Conservation (phyloP, 2,329 filamentous ascomycete genomes). For the Colletotrichum incanum region DNA sequence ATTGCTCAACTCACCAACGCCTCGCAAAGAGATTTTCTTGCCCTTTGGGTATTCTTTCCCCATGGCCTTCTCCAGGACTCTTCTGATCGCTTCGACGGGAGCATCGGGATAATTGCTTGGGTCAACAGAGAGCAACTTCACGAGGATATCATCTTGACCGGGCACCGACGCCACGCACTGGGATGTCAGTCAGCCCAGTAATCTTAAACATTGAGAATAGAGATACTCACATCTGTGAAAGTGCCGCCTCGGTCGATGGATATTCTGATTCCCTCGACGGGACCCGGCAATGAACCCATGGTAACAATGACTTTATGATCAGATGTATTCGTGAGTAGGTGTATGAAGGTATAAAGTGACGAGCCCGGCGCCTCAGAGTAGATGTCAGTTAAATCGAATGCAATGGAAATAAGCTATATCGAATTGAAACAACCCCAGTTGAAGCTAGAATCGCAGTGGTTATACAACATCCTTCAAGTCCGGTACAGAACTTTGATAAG, state of each 20-base stretch:
- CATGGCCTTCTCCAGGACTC: slow-evolving; percentile 55
- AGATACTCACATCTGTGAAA: slow-evolving; percentile 77
- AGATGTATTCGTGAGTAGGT: background rate
- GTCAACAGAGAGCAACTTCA: slow-evolving; percentile 81
- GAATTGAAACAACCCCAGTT: background rate
- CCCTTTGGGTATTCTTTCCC: slow-evolving; percentile 51
- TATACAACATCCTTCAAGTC: slow-evolving; percentile 20
- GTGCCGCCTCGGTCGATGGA: slow-evolving; percentile 61
- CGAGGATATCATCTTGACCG: slow-evolving; percentile 72
- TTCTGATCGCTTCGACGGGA: slow-evolving; percentile 79
- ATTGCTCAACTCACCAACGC: slow-evolving; percentile 46
- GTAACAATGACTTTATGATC: background rate
- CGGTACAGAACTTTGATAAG: slow-evolving; percentile 8
- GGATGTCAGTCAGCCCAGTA: background rate
- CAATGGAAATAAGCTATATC: background rate
- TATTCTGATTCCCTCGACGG: slow-evolving; percentile 39
- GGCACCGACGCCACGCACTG: slow-evolving; percentile 38
- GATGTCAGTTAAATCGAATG: background rate
- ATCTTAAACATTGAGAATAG: slow-evolving; percentile 69
- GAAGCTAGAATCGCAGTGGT: slow-evolving; percentile 18
- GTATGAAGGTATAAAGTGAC: background rate
- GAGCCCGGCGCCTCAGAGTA: background rate
- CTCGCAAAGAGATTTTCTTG: slow-evolving; percentile 42
- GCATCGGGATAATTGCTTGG: slow-evolving; percentile 82
- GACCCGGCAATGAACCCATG: slow-evolving; percentile 37